Evolutionary conservation across 78 protist genomes (phyloP).

Genomic region (Cavenderia fasciculata): DNA sequence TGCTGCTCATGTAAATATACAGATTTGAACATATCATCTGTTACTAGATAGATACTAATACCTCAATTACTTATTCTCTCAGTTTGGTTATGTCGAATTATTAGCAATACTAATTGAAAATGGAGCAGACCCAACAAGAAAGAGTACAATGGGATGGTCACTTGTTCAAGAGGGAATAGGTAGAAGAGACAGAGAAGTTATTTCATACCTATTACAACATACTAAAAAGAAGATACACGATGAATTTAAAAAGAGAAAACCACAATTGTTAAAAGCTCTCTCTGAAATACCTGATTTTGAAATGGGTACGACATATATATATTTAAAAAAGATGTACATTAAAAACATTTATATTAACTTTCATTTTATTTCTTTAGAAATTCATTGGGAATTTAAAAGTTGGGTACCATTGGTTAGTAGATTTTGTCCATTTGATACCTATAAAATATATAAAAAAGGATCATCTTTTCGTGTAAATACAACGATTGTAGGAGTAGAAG

Average conservation of each 20-base stretch:
- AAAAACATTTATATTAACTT: no score
- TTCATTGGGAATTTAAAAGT: slow-evolving; percentile 78
- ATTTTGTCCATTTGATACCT: slow-evolving; percentile 69
- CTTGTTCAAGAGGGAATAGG: slow-evolving; percentile 62
- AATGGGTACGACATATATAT: slow-evolving; percentile 18
- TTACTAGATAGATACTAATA: not conserved
- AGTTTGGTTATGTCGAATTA: slow-evolving; percentile 60
- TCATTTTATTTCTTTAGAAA: not conserved
- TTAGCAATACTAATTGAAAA: slow-evolving; percentile 28
- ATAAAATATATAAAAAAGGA: slow-evolving; percentile 68
- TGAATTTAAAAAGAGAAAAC: slow-evolving; percentile 56
- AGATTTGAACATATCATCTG: not conserved
- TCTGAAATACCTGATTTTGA: slow-evolving; percentile 67
- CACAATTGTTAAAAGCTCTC: slow-evolving; percentile 26
- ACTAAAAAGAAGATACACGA: slow-evolving; percentile 1
- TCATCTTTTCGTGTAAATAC: slow-evolving; percentile 79
- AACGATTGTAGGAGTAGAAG: slow-evolving; percentile 57
- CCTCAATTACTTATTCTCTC: not conserved
- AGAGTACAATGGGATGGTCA: slow-evolving; percentile 67
- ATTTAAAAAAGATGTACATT: not conserved
- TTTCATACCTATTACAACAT: not conserved
- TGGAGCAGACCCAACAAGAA: slow-evolving; percentile 69
- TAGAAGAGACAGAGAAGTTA: slow-evolving; percentile 37
- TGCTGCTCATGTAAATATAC: slow-evolving; percentile 40
- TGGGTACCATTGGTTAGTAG: slow-evolving; percentile 81